phyloP scores from a whole-genome alignment of 495 filamentous ascomycete species.

The Parmelia sp. region DNA sequence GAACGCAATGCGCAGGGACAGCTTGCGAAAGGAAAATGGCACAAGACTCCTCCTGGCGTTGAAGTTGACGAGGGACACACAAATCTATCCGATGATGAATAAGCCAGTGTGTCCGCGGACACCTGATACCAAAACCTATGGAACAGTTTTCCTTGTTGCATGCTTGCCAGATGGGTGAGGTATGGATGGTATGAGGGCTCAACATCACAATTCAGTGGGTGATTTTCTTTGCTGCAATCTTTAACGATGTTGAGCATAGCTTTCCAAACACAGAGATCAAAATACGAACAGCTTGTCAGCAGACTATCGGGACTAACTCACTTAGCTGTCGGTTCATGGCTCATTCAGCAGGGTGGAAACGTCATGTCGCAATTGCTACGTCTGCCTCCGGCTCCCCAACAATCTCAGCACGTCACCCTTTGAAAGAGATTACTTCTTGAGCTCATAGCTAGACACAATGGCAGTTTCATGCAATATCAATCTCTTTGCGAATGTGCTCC shows the following conservation, averaged over 20 bases:
- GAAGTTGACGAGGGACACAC: slow-evolving; percentile 13
- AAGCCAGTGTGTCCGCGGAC: background rate
- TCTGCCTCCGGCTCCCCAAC: background rate
- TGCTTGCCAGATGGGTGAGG: background rate
- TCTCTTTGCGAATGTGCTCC: background rate
- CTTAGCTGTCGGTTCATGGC: too few species aligned
- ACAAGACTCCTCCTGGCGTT: slow-evolving; percentile 7
- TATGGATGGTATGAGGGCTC: background rate
- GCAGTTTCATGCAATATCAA: background rate
- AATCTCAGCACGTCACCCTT: too few species aligned
- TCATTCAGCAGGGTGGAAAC: too few species aligned
- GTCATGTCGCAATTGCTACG: too few species aligned
- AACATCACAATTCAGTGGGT: background rate
- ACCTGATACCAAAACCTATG: background rate
- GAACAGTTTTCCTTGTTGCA: too few species aligned
- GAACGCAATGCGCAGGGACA: slow-evolving; percentile 21
- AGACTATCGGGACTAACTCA: too few species aligned
- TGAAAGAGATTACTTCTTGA: background rate
- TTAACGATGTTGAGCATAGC: background rate
- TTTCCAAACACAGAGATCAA: too few species aligned
- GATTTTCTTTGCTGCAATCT: background rate
- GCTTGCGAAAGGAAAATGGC: slow-evolving; percentile 20
- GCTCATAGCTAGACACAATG: background rate
- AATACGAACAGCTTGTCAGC: too few species aligned
- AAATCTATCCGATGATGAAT: background rate